Base-by-base conservation (phyloP, 371 early-diverging fungal species). In the Mortierella sp. region DNA sequence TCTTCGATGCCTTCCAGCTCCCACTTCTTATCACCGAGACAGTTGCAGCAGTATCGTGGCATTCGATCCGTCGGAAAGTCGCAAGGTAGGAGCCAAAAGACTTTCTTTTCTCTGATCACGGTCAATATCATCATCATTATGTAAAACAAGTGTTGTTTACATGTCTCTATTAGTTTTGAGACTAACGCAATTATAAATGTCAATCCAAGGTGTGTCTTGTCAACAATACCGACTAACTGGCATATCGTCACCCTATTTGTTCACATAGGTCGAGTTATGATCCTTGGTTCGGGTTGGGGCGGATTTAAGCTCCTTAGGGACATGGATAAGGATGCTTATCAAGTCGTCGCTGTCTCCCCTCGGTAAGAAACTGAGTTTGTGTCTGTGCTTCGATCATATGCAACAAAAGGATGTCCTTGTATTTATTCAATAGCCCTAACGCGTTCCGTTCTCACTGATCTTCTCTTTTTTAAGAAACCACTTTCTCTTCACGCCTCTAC, bases 401-500 rank as follows among this genome's bases (percentile, higher is more conserved):
- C 37, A 0, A 49, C 57, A 37, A 41, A 42, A 49, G 26, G 23
- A 32, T 52, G 11, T 24, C 39, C n/a, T n/a, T n/a, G n/a, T n/a
- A n/a, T n/a, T n/a, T n/a, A n/a, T n/a, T n/a, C n/a, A n/a, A n/a
- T n/a, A n/a, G n/a, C n/a, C n/a, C n/a, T n/a, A n/a, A n/a, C n/a
- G n/a, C n/a, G n/a, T n/a, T n/a, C n/a, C n/a, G n/a, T n/a, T n/a
- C n/a, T n/a, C n/a, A n/a, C n/a, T n/a, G n/a, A n/a, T n/a, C n/a
- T n/a, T 7, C 44, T 24, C 64, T 50, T 48, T 71, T 61, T 23
- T 32, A 54, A 81, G 91, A 67, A 93, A 94, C 70, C 89, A 94
- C 73, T 94, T 93, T 72, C 80, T 93, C 7, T 94, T 95, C 67
- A 94, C 94, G 32, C 94, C 94, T 27, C 68, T 95, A 53, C 81